Evolutionary conservation across 495 filamentous ascomycete species (phyloP).

Genomic region (Diplogelasinospora grovesii): DNA sequence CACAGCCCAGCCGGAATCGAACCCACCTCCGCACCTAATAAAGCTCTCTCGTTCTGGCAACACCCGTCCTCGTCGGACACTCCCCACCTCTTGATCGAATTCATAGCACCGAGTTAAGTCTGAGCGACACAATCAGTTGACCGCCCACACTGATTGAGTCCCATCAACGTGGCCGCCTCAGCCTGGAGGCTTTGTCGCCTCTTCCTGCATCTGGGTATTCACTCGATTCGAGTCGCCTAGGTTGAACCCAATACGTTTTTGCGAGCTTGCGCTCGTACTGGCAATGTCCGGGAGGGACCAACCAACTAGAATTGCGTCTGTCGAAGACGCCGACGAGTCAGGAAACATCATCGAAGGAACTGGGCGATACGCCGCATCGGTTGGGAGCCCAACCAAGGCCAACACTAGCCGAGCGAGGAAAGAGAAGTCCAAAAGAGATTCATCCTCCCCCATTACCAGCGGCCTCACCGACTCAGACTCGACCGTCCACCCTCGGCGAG

Average conservation of each 20-base stretch:
- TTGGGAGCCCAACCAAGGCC: constrained; percentile 34
- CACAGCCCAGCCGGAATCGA: constrained; percentile 5
- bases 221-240: constrained; percentile 3
- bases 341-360: constrained; percentile 35
- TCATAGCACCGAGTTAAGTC: neutral
- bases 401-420: constrained; percentile 38
- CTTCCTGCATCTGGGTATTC: constrained; percentile 9
- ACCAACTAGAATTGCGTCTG: constrained; percentile 31
- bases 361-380: constrained; percentile 28
- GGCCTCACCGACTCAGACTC: constrained; percentile 39
- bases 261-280: constrained; percentile 17
- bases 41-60: neutral
- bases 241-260: constrained; percentile 9
- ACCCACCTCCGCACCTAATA: neutral
- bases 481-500: constrained; percentile 27
- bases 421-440: constrained; percentile 27
- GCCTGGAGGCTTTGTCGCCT: constrained; percentile 25
- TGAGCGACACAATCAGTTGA: constrained; percentile 3
- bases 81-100: constrained; percentile 6
- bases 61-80: neutral
- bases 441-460: constrained; percentile 24
- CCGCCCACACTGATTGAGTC: constrained; percentile 6
- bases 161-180: constrained; percentile 20
- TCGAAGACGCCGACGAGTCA: constrained; percentile 43
- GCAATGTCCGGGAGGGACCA: constrained; percentile 24